These are phyloP conservation scores for Talaromyces sp. DNA, from an alignment of 2,329 filamentous ascomycete genomes.

Conservation along the genomic window DNA sequence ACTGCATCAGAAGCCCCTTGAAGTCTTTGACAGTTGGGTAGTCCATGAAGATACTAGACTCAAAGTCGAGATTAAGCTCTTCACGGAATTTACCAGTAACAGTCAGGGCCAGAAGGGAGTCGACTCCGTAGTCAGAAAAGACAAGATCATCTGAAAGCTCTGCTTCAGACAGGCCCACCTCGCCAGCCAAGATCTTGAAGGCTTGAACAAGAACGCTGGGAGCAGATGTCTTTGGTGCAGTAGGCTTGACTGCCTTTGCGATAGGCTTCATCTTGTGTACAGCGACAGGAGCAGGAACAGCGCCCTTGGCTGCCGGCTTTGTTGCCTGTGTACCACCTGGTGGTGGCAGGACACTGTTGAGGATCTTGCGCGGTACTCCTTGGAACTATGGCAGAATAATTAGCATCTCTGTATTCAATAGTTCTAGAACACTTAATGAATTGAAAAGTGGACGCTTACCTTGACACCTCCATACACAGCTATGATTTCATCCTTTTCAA, in stretches of 20 bases:
- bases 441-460: slow-evolving; percentile 24
- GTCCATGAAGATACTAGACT: slow-evolving; percentile 21
- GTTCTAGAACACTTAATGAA: too few species aligned
- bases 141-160: slow-evolving; percentile 32
- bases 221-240: slow-evolving; percentile 29
- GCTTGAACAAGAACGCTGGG: slow-evolving; percentile 39
- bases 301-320: slow-evolving; percentile 26
- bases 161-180: slow-evolving; percentile 36
- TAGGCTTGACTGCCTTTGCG: slow-evolving; percentile 30
- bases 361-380: slow-evolving; percentile 25
- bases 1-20: slow-evolving; percentile 50
- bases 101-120: slow-evolving; percentile 36
- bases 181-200: slow-evolving; percentile 35
- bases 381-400: slow-evolving; percentile 34
- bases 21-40: slow-evolving; percentile 20
- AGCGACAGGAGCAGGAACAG: slow-evolving; percentile 25
- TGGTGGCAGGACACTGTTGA: slow-evolving; percentile 39
- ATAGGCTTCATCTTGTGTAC: slow-evolving; percentile 32
- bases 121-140: slow-evolving; percentile 33
- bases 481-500: slow-evolving; percentile 29
- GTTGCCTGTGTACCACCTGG: slow-evolving; percentile 28
- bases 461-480: slow-evolving; percentile 40
- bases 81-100: slow-evolving; percentile 32
- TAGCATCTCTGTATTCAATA: neutral
- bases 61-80: slow-evolving; percentile 32